Evolutionary conservation across 768 basidiomycete genomes (phyloP).

Genomic region (Mycena latifolia): DNA sequence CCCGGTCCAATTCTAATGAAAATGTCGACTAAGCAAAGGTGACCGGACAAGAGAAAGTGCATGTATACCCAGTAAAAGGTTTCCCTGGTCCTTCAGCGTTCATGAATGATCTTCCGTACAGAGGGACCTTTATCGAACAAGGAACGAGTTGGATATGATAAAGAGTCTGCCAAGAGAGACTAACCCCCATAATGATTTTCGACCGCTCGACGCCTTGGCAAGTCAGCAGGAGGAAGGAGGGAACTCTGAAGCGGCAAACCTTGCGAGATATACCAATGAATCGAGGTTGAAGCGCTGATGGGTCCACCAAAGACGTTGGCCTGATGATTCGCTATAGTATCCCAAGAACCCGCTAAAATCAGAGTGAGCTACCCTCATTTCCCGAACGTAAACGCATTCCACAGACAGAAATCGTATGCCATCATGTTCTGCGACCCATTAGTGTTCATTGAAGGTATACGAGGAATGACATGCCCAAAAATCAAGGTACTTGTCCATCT

Average conservation of each 20-base stretch:
- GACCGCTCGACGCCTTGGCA: constrained; percentile 68
- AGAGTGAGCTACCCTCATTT: background rate
- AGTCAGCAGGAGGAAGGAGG: background rate
- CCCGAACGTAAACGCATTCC: background rate
- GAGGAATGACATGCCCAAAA: constrained; percentile 69
- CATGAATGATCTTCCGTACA: constrained; percentile 62
- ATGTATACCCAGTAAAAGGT: constrained; percentile 72
- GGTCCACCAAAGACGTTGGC: constrained; percentile 84
- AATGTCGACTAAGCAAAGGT: background rate
- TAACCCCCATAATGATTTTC: constrained; percentile 89
- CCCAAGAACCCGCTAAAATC: constrained; percentile 18
- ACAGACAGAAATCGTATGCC: constrained; percentile 87
- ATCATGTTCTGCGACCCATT: constrained; percentile 74
- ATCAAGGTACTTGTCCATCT: constrained; percentile 91
- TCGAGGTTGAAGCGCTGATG: constrained; percentile 71
- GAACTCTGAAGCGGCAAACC: constrained; percentile 42
- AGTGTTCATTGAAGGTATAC: too few species aligned
- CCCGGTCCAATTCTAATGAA: constrained; percentile 73
- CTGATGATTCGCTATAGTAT: constrained; percentile 26
- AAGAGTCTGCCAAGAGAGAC: constrained; percentile 77
- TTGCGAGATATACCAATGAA: constrained; percentile 75
- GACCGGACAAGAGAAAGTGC: background rate
- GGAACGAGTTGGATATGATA: constrained; percentile 41
- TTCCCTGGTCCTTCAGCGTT: constrained; percentile 86
- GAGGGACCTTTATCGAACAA: background rate